Evolutionary conservation across 2,329 filamentous ascomycete species (phyloP), one percentile per base, ranked within the genome.

Genomic region (Bipolaris zeicola): DNA sequence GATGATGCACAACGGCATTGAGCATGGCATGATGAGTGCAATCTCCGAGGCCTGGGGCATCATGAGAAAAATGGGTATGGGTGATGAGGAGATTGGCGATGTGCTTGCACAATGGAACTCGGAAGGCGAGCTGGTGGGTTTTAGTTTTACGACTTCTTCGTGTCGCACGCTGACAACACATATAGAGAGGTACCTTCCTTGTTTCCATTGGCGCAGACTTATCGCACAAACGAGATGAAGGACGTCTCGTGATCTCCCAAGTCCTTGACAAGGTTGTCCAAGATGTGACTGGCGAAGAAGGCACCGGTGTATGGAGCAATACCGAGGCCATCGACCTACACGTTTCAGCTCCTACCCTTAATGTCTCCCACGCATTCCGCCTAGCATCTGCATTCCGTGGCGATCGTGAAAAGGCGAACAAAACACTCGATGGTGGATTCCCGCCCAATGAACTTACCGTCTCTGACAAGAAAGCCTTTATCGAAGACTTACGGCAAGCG

Each of bases 1-100:
- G 77, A 91, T 90, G 87, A 82, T 90, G 3, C 88, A 91, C 69
- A 90, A 91, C 61, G 88, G 87, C 1, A 90, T 91, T 58, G 88
- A 91, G 68, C 87, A 89, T 58, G 88, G 87, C 1, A 89, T 91
- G 84, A 83, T 91, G 77, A 84, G 82, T 50, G 80, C 82, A 0
- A 80, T 89, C 5, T 83, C 83, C 13, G 88, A 91, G 70, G 84
- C 84, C 2, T 91, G 87, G 86, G 80, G 80, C 0, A 80, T 89
- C 31, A 84, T 91, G 77, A 79, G 81, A 34, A 79, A 80, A 41
- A 76, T 90, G 22, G 82, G 81, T 0, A 82, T 90, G 77, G 72
- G 69, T 5, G 81, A 87, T 52, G 83, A 88, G 7, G 82, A 89
- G 62, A 84, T 89, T 45, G 84, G 82, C 0, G 76, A 84, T 14